These are phyloP conservation scores for Starmerella sp. DNA, from an alignment of 805 yeast genomes.

Conservation along the genomic window DNA sequence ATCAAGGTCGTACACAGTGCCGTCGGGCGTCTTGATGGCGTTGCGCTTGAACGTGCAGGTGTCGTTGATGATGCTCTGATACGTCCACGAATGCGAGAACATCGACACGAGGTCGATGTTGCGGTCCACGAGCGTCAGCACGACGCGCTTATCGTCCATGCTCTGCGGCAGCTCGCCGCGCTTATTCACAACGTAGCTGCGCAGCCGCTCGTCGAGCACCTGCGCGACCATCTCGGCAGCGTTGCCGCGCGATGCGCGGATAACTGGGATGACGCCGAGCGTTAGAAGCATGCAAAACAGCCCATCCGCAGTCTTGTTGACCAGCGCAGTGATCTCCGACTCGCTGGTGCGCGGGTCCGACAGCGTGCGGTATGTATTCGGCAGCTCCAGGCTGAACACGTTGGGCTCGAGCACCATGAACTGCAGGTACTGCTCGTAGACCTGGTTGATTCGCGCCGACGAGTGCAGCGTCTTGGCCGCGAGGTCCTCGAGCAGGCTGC, in stretches of 20 bases:
- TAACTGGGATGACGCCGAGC: conserved; percentile 70
- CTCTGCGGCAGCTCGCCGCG: conserved; percentile 32
- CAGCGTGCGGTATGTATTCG: conserved; percentile 53
- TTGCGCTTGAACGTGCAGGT: conserved; percentile 74
- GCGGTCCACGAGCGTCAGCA: conserved; percentile 74
- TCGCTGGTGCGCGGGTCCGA: conserved; percentile 66
- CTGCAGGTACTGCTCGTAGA: conserved; percentile 87
- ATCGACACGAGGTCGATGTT: conserved; percentile 82
- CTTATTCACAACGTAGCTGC: conserved; percentile 75
- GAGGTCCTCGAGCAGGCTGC: conserved; percentile 75
- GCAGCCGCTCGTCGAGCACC: conserved; percentile 66
- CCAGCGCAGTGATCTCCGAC: conserved; percentile 54
- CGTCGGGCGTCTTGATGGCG: conserved; percentile 51
- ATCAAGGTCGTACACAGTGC: conserved; percentile 64
- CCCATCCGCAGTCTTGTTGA: conserved; percentile 67
- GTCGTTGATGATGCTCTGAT: conserved; percentile 91
- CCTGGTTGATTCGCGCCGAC: conserved; percentile 66
- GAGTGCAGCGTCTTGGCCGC: conserved; percentile 68
- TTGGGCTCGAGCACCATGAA: conserved; percentile 89
- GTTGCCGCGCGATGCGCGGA: conserved; percentile 83
- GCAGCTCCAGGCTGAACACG: conserved; percentile 65
- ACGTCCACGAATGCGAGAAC: conserved; percentile 96
- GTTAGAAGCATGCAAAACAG: conserved; percentile 71
- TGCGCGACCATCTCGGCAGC: conserved; percentile 93
- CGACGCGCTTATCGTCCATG: conserved; percentile 40